Evolutionary conservation across 371 early-diverging fungal genomes (phyloP), one percentile per base, ranked within the genome.

Genomic region (Mortierella sp.): DNA sequence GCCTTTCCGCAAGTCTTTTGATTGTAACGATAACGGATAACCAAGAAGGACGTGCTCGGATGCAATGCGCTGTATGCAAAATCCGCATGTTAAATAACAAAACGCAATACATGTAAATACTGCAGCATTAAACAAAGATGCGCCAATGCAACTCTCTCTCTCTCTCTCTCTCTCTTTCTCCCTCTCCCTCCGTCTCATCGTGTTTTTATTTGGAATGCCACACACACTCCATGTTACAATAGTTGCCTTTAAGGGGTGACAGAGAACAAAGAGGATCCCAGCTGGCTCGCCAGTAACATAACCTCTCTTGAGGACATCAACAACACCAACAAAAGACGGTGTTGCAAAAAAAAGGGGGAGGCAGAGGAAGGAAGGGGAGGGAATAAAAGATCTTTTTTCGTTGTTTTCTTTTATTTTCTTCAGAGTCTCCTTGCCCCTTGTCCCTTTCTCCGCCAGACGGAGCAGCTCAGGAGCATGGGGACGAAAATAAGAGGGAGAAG

Each of bases 301-400:
- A 14, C 31, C 14, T 16, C 11, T 14, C n/a, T 16, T 14, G 31
- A 42, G 24, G 24, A 19, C 2, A 21, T 24, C 10, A 68, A 38
- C 7, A 8, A 65, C 2, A n/a, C n/a, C n/a, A n/a, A n/a, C n/a
- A n/a, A 68, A 24, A 21, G 11, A 10, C 24, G 68, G 68, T 68
- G 68, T 63, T 34, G 63, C 63, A 42, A 38, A 58, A 38, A 21
- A 38, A 68, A 60, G 38, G 68, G 68, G 68, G 68, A 42, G 24
- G 63, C 19, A 16, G 21, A 34, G 28, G 7, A 28, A n/a, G 58
- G n/a, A 68, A 31, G 63, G 63, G 63, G 44, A 68, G 24, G 44
- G 55, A 7, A 9, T 0, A 10, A 34, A 1, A 63, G 8, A 63
- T 34, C 63, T 26, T 63, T 63, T 50, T 63, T 34, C 58, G 28